Evolutionary conservation across 805 yeast genomes (phyloP), one percentile per base, ranked within the genome.

Genomic region (Suhomyces prunicola): DNA sequence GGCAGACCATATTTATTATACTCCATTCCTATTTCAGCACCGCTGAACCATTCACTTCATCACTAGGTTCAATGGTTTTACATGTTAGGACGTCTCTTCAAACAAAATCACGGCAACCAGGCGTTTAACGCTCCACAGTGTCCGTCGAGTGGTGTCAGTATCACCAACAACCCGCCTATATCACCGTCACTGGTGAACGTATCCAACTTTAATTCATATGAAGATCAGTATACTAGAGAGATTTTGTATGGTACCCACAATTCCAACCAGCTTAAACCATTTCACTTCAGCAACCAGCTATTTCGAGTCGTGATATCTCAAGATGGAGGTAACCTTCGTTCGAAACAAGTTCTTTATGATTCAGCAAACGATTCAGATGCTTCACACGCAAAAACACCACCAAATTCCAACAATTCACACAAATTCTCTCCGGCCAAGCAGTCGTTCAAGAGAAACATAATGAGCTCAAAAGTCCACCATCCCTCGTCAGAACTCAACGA

Each of bases 281-380:
- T 45, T 51, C 64, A 61, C 19, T 60, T 69, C 48, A 69, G 67
- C 51, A 56, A 57, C 27, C 66, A 67, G 52, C 59, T 58, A 10
- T 79, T 77, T 59, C 63, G 85, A 35, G 58, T 81, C 40, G 63
- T 81, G 3, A 68, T 81, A 31, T 67, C 80, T 6, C 85, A 81
- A 60, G 85, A 81, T 58, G 84, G 83, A 2, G 78, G 79, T 2
- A 70, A 61, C 50, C 53, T 81, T 9, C 61, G 83, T 15, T 61
- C 74, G 1, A 81, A 80, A 54, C 82, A 77, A 57, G 73, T 75
- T 2, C 64, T 81, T n/a, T 79, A 66, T 58, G 86, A 81, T 63
- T 71, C 82, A 6, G 65, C 65, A 19, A 56, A 55, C 13, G 76
- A 76, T 6, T 12, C 47, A 9, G 36, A 26, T 8, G 4, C 33